Conservation (phyloP, 768 basidiomycete genomes). For the Auricularia cornea region DNA sequence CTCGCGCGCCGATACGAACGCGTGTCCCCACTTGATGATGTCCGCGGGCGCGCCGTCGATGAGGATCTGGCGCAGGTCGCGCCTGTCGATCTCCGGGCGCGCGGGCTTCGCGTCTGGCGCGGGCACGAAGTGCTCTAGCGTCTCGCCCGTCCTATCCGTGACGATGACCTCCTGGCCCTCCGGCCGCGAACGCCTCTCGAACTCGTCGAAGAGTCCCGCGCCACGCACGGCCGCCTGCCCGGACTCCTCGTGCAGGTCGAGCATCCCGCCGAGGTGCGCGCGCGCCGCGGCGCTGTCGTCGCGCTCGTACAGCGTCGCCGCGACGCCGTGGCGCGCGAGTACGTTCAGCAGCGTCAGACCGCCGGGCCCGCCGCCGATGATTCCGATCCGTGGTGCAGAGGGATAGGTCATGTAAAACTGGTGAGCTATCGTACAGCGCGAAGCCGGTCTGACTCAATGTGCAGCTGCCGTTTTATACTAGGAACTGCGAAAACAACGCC, state of each 20-base stretch:
- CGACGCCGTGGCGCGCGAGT: conserved; percentile 16
- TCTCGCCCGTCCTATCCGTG: conserved; percentile 5
- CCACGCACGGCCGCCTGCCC: conserved; percentile 16
- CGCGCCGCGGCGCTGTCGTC: conserved; percentile 7
- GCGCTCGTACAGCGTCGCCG: conserved; percentile 17
- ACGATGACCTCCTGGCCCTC: conserved; percentile 18
- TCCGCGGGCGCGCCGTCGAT: not conserved
- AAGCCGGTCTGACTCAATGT: too few relatives aligned
- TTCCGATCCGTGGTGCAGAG: conserved; percentile 7
- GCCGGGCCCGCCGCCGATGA: conserved; percentile 22
- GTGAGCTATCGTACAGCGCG: too few relatives aligned
- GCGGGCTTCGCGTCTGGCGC: not conserved
- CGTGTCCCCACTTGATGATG: not conserved
- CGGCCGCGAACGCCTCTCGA: conserved; percentile 10
- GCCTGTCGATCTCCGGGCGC: not conserved
- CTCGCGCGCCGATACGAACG: not conserved
- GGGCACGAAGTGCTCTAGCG: not conserved
- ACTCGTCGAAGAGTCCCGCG: conserved; percentile 16
- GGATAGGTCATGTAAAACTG: too few relatives aligned
- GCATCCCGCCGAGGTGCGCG: conserved; percentile 17
- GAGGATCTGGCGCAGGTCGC: not conserved
- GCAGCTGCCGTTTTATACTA: too few relatives aligned
- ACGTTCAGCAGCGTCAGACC: conserved; percentile 21
- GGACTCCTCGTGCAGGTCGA: conserved; percentile 22
- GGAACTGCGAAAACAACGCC: too few relatives aligned